Evolutionary conservation across 108 stramenopile species (phyloP).

Genomic region (Cylindrotheca closterium): DNA sequence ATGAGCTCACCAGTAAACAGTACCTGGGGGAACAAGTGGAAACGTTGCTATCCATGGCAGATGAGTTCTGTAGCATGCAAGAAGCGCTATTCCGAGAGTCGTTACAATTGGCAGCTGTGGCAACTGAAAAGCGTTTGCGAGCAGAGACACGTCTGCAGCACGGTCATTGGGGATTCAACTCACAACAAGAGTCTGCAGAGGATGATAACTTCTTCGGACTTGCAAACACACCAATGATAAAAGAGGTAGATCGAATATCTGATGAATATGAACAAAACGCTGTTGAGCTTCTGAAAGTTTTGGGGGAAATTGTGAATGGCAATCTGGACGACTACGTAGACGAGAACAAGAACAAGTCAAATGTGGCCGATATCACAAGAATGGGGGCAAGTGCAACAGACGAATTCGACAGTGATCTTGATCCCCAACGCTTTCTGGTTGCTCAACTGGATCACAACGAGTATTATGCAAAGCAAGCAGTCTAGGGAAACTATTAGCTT

Average conservation of each 20-base stretch:
- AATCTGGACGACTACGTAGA: slow-evolving; percentile 23
- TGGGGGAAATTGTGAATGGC: slow-evolving; percentile 58
- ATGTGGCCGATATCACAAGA: slow-evolving; percentile 6
- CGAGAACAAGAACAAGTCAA: slow-evolving; percentile 21
- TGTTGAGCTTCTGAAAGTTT: slow-evolving; percentile 43
- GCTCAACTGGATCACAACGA: slow-evolving; percentile 85
- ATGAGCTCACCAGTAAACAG: slow-evolving; percentile 21
- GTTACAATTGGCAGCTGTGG: slow-evolving; percentile 56
- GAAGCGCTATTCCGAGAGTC: slow-evolving; percentile 69
- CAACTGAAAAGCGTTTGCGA: slow-evolving; percentile 51
- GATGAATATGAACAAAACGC: slow-evolving; percentile 58
- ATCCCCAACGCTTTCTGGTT: slow-evolving; percentile 72
- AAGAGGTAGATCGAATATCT: slow-evolving; percentile 47
- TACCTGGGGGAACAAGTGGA: slow-evolving; percentile 55
- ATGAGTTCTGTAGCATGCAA: slow-evolving; percentile 83
- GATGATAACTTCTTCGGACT: slow-evolving; percentile 68
- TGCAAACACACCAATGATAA: slow-evolving; percentile 51
- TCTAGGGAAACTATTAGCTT: no score
- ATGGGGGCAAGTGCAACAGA: slow-evolving; percentile 3
- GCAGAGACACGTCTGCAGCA: slow-evolving; percentile 59
- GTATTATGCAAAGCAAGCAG: slow-evolving; percentile 55
- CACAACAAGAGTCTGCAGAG: slow-evolving; percentile 52
- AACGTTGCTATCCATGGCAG: slow-evolving; percentile 55
- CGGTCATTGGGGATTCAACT: slow-evolving; percentile 82
- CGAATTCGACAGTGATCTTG: slow-evolving; percentile 39